Evolutionary conservation across 345 rosid genomes (phyloP).

Genomic region (Turnera subulata): DNA sequence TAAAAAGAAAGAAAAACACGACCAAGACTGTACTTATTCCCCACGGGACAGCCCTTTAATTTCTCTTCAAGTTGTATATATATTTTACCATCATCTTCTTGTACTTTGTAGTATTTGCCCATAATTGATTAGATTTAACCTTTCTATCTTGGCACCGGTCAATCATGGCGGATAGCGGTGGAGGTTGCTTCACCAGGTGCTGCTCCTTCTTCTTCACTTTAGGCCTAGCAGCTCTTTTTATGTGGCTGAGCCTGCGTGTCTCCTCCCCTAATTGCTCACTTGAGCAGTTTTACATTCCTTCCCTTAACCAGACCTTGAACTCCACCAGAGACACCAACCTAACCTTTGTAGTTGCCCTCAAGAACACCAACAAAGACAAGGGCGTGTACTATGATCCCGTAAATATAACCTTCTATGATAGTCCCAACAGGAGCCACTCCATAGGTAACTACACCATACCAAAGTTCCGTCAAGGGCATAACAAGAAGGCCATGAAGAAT

Average conservation of each 20-base stretch:
- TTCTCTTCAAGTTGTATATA: no score
- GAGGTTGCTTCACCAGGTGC: constrained; percentile 47
- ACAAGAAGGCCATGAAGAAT: constrained; percentile 55
- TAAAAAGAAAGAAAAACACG: no score
- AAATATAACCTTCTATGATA: constrained; percentile 36
- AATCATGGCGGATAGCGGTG: constrained; percentile 30
- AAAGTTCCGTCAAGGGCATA: constrained; percentile 53
- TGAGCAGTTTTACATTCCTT: constrained; percentile 46
- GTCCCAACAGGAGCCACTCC: neutral
- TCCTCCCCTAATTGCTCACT: constrained; percentile 53
- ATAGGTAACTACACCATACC: constrained; percentile 26
- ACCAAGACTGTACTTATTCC: no score
- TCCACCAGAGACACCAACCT: constrained; percentile 30
- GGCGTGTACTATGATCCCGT: constrained; percentile 63
- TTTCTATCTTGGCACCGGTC: no score
- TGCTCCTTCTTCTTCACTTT: constrained; percentile 46
- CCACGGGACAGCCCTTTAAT: no score
- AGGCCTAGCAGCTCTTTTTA: constrained; percentile 58
- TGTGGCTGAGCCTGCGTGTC: constrained; percentile 74
- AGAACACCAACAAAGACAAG: constrained; percentile 64
- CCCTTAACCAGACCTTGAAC: constrained; percentile 42
- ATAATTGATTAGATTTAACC: no score
- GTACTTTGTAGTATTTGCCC: no score
- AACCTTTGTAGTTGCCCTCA: constrained; percentile 39
- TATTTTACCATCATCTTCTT: no score